Percentiles rank a stretch among this genome's conserved stretches.
Evolutionary conservation across 176 grass and related monocot genomes (phyloP).

Genomic region (Pontederia paniculata): DNA sequence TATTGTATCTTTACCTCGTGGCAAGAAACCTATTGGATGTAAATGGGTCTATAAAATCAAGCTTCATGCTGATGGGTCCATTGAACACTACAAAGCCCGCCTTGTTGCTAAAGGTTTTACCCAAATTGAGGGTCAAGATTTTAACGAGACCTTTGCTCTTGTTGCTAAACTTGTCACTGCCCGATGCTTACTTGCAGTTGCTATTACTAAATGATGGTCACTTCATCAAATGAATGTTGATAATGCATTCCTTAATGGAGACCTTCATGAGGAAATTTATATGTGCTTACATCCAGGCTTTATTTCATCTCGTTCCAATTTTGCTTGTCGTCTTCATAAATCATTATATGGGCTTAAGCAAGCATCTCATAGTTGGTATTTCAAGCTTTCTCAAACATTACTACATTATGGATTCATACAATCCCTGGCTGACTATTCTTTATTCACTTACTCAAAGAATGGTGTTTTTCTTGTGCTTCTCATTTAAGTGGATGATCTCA

Average conservation of each 20-base stretch:
- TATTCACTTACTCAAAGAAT: no score
- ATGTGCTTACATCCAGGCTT: neutral
- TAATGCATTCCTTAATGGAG: no score
- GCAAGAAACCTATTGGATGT: neutral
- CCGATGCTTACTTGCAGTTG: neutral
- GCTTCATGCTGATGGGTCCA: no score
- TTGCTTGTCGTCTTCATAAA: neutral
- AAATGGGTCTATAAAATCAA: no score
- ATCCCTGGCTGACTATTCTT: neutral
- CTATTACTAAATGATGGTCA: neutral
- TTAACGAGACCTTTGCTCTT: no score
- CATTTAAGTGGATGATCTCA: neutral
- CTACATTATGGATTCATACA: neutral
- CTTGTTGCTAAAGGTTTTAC: no score
- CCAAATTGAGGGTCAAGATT: no score
- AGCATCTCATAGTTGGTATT: neutral
- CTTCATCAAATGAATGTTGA: no score
- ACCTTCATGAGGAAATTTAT: no score
- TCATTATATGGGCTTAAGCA: no score
- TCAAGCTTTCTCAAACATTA: neutral
- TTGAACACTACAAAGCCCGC: no score
- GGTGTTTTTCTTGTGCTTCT: neutral
- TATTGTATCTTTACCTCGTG: neutral
- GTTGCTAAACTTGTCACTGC: no score
- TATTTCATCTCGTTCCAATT: neutral